These are phyloP conservation scores for Dactylellina sp. DNA, from an alignment of 2,329 filamentous ascomycete species.

Conservation along the genomic window DNA sequence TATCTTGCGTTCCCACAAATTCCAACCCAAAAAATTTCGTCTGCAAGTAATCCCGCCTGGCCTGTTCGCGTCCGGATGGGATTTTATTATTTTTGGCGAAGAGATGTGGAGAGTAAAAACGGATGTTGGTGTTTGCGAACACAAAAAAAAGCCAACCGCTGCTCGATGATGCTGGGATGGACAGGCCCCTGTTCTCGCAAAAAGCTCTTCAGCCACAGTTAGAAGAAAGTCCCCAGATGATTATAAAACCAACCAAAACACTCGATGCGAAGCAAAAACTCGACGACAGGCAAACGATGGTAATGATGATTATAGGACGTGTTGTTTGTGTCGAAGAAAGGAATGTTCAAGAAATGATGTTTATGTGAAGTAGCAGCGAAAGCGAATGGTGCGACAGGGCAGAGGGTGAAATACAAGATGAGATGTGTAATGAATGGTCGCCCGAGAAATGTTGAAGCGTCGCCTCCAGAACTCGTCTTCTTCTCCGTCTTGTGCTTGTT, in stretches of 20 bases:
- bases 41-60: slow-evolving; percentile 4
- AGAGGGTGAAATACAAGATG: slow-evolving; percentile 47
- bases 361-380: slow-evolving; percentile 20
- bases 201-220: slow-evolving; percentile 56
- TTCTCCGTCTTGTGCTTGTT: slow-evolving; percentile 26
- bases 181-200: slow-evolving; percentile 48
- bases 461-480: slow-evolving; percentile 19
- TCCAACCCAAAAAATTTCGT: slow-evolving; percentile 14
- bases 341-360: slow-evolving; percentile 41
- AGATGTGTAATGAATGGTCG: slow-evolving; percentile 30
- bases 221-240: slow-evolving; percentile 42
- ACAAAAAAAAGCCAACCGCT: slow-evolving; percentile 54
- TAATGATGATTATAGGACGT: slow-evolving; percentile 13
- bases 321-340: slow-evolving; percentile 49
- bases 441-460: slow-evolving; percentile 44
- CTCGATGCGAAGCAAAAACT: neutral
- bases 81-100: slow-evolving; percentile 10
- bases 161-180: slow-evolving; percentile 52
- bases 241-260: slow-evolving; percentile 19
- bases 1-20: slow-evolving; percentile 24
- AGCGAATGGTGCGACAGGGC: slow-evolving; percentile 36
- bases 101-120: slow-evolving; percentile 19
- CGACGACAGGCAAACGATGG: slow-evolving; percentile 22
- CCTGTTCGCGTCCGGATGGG: slow-evolving; percentile 31
- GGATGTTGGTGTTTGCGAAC: slow-evolving; percentile 53